phyloP scores from a whole-genome alignment of 257 asterid genomes.

The Leptodermis oblonga region DNA sequence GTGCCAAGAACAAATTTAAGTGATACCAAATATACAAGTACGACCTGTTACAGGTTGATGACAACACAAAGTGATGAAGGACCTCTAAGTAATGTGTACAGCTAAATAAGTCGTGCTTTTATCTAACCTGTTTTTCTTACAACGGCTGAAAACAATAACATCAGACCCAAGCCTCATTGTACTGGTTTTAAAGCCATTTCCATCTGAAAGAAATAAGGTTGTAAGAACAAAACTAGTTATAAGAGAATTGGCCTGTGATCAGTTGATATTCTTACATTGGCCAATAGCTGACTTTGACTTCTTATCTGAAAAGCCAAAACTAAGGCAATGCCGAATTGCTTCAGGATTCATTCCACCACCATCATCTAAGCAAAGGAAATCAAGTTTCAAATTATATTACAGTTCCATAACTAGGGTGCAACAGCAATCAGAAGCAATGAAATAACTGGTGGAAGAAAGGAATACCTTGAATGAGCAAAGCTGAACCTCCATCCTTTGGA shows the following conservation, averaged over 20 bases:
- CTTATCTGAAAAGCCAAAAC: conserved; percentile 93
- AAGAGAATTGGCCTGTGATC: background rate
- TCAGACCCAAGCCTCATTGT: conserved; percentile 98
- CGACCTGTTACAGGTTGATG: background rate
- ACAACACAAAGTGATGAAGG: conserved; percentile 3
- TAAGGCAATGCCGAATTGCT: conserved; percentile 78
- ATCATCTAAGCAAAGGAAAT: conserved; percentile 48
- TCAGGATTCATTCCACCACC: conserved; percentile 94
- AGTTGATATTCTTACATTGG: conserved; percentile 49
- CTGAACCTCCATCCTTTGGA: conserved; percentile 72
- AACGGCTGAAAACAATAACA: conserved; percentile 79
- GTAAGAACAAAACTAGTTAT: background rate
- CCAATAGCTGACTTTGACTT: conserved; percentile 69
- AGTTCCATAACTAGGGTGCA: conserved; percentile 15
- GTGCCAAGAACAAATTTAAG: background rate
- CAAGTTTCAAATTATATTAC: background rate
- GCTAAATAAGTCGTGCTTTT: background rate
- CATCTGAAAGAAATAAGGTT: conserved; percentile 57
- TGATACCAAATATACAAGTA: background rate
- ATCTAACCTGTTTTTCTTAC: conserved; percentile 46
- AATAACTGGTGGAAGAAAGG: conserved; percentile 12
- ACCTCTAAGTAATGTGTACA: background rate
- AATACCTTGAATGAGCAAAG: conserved; percentile 80
- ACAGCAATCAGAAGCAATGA: conserved; percentile 14
- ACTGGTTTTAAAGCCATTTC: conserved; percentile 97